These are phyloP conservation scores for Peronospora tabacina DNA, from an alignment of 352 stramenopile species.

Conservation along the genomic window DNA sequence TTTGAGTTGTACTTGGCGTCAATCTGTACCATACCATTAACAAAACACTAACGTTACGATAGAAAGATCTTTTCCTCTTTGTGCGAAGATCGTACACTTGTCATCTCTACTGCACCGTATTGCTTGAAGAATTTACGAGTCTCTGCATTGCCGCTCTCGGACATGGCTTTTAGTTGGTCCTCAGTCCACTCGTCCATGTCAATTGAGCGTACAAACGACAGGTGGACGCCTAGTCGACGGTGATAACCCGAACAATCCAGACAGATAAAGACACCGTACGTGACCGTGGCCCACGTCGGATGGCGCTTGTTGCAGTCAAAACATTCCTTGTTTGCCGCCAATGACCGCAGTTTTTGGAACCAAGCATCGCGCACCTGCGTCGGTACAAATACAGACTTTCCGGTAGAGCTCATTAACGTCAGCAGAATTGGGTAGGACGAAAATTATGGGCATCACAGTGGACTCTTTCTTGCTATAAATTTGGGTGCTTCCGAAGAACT, in stretches of 20 bases:
- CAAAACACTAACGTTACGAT: not conserved
- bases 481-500: too few relatives aligned
- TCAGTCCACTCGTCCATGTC: conserved; percentile 96
- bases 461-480: conserved; percentile 24
- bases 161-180: conserved; percentile 91
- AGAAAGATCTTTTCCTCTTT: not conserved
- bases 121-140: conserved; percentile 93
- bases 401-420: conserved; percentile 20
- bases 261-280: conserved; percentile 95
- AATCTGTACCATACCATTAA: conserved; percentile 41
- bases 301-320: conserved; percentile 96
- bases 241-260: conserved; percentile 93
- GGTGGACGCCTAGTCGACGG: conserved; percentile 88
- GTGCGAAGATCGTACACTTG: conserved; percentile 48
- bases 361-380: conserved; percentile 70
- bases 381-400: conserved; percentile 65
- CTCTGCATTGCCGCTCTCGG: conserved; percentile 88
- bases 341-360: conserved; percentile 79
- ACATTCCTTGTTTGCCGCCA: conserved; percentile 85
- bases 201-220: conserved; percentile 92
- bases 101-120: conserved; percentile 80
- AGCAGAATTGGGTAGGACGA: too few relatives aligned
- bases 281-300: conserved; percentile 92
- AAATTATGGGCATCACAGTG: not conserved
- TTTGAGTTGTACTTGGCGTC: conserved; percentile 90